Evolutionary conservation across 1,139 yeast species (phyloP).

Genomic region (Suhomyces anneliseae): DNA sequence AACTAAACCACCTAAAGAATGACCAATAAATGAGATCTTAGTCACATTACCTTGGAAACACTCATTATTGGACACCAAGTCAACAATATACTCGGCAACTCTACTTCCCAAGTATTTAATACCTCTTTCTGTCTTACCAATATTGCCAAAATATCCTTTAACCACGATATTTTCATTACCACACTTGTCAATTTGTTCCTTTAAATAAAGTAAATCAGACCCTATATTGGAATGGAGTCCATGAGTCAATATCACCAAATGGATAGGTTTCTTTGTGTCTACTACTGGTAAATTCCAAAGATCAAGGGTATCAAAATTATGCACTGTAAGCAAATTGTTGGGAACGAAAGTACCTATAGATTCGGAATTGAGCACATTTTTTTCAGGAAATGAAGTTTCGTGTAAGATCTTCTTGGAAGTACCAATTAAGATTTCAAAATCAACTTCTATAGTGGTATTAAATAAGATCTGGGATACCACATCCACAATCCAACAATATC

Average conservation of each 20-base stretch:
- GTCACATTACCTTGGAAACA: conserved; percentile 37
- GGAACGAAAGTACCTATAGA: conserved; percentile 31
- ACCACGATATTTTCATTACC: conserved; percentile 62
- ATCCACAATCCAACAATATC: conserved; percentile 78
- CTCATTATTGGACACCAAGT: conserved; percentile 49
- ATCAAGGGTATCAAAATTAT: conserved; percentile 61
- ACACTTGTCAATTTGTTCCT: conserved; percentile 70
- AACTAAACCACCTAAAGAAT: conserved; percentile 87
- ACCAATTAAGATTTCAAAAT: conserved; percentile 68
- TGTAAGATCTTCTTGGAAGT: conserved; percentile 47
- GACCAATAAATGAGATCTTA: conserved; percentile 84
- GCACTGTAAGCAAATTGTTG: conserved; percentile 34
- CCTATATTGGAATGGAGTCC: conserved; percentile 90
- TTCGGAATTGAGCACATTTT: conserved; percentile 31
- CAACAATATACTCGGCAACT: conserved; percentile 73
- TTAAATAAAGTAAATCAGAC: conserved; percentile 83
- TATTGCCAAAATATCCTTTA: conserved; percentile 80
- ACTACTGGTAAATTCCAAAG: conserved; percentile 68
- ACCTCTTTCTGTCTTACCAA: conserved; percentile 88
- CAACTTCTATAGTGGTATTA: conserved; percentile 64
- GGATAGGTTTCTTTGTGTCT: conserved; percentile 50
- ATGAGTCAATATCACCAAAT: conserved; percentile 79
- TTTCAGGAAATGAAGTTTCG: conserved; percentile 31
- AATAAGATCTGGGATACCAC: conserved; percentile 84
- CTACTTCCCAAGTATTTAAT: conserved; percentile 81